Evolutionary conservation across 169 alveolate species (phyloP).

Genomic region (Amoebophrya sp.): DNA sequence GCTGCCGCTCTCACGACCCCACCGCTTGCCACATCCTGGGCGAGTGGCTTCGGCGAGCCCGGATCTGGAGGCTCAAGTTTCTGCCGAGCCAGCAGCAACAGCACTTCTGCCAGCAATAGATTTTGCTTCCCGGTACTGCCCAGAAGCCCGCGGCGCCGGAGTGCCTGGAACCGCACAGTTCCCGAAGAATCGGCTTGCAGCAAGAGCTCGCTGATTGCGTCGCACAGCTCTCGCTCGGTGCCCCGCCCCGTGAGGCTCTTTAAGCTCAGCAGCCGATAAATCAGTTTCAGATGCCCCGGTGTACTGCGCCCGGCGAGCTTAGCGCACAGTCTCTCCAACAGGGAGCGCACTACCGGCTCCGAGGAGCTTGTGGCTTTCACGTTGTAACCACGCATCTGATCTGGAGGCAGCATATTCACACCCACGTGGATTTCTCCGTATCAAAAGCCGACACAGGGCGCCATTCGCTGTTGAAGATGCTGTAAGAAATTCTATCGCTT

Average conservation of each 20-base stretch:
- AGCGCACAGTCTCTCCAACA: background rate
- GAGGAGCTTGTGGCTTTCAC: background rate
- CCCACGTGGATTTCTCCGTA: too few species aligned
- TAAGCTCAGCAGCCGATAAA: background rate
- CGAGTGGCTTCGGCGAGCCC: too few species aligned
- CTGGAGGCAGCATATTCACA: too few species aligned
- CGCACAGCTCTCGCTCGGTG: background rate
- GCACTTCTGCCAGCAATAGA: background rate
- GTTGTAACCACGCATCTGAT: too few species aligned
- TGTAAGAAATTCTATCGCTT: too few species aligned
- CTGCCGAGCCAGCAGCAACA: background rate
- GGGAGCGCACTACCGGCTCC: background rate
- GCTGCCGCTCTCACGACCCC: too few species aligned
- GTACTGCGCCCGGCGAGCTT: background rate
- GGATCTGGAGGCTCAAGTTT: too few species aligned
- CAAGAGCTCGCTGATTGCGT: background rate
- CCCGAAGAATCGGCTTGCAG: background rate
- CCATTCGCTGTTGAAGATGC: too few species aligned
- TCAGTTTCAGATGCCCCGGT: background rate
- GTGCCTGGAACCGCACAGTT: background rate
- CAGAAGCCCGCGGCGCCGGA: background rate
- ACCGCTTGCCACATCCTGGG: too few species aligned
- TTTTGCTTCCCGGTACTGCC: background rate
- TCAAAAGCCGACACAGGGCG: too few species aligned
- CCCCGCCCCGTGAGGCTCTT: background rate